phyloP scores from a whole-genome alignment of 129 eudicot genomes.

The Chrysanthemum makinoi region DNA sequence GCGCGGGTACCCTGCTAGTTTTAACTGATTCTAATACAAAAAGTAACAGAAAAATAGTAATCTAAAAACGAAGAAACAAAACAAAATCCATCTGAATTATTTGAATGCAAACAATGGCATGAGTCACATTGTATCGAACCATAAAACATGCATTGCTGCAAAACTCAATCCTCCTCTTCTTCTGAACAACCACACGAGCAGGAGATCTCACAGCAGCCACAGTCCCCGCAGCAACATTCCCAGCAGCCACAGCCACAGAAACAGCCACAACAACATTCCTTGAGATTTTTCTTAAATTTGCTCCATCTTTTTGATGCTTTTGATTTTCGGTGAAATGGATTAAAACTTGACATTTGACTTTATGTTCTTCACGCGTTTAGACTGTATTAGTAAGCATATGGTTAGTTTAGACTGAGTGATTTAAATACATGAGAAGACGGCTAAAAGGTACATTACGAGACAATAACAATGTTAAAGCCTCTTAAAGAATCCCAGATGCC shows the following conservation, averaged over 20 bases:
- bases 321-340: constrained; percentile 16
- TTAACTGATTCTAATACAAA: neutral
- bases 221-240: neutral
- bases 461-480: neutral
- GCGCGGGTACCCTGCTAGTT: no score
- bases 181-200: neutral
- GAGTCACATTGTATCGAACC: neutral
- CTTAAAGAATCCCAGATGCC: neutral
- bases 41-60: neutral
- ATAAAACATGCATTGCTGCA: neutral
- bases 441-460: constrained; percentile 10
- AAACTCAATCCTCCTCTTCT: neutral
- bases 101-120: constrained; percentile 2
- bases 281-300: constrained; percentile 1
- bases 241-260: neutral
- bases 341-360: neutral
- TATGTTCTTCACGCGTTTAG: neutral
- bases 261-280: neutral
- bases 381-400: neutral
- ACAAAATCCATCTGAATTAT: constrained; percentile 6
- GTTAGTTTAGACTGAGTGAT: neutral
- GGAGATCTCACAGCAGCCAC: neutral
- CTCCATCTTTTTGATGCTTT: constrained; percentile 6
- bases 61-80: neutral
- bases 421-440: neutral